A percentile compares a stretch with the other conserved stretches of the same genome.
These are phyloP conservation scores for Penicillium nordicum DNA, from an alignment of 2,329 filamentous ascomycete species.

Conservation along the genomic window DNA sequence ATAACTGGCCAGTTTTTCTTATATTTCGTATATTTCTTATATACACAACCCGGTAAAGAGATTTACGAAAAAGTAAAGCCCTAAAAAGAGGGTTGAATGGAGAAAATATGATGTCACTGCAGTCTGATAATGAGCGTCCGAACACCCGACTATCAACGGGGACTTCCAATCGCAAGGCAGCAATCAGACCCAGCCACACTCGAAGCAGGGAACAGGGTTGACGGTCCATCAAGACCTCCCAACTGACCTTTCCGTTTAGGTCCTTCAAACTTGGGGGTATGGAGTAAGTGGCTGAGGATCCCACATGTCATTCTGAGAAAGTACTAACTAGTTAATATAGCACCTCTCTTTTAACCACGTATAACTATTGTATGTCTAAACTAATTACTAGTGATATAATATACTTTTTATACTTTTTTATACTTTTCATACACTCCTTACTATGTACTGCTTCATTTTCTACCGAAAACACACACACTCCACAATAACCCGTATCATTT, in stretches of 20 bases:
- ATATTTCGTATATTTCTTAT: no score
- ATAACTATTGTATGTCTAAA: neutral
- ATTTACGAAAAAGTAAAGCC: neutral
- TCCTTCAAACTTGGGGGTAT: neutral
- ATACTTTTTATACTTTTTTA: no score
- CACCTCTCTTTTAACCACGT: neutral
- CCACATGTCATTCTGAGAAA: neutral
- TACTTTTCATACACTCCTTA: neutral
- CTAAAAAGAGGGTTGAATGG: neutral
- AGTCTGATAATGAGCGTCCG: neutral
- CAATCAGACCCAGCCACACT: constrained; percentile 3
- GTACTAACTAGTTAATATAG: neutral
- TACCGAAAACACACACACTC: neutral
- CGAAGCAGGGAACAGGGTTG: constrained; percentile 1
- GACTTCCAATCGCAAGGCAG: neutral
- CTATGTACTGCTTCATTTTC: neutral
- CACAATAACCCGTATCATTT: neutral
- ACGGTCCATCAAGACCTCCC: neutral
- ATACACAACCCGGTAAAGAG: neutral
- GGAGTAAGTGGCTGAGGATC: constrained; percentile 4
- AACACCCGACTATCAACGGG: neutral
- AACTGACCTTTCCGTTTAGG: neutral
- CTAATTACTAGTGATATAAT: neutral
- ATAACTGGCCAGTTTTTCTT: neutral
- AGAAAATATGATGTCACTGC: constrained; percentile 6